phyloP scores from a whole-genome alignment of 2,329 filamentous ascomycete genomes.

The Pseudocercospora ulei region DNA sequence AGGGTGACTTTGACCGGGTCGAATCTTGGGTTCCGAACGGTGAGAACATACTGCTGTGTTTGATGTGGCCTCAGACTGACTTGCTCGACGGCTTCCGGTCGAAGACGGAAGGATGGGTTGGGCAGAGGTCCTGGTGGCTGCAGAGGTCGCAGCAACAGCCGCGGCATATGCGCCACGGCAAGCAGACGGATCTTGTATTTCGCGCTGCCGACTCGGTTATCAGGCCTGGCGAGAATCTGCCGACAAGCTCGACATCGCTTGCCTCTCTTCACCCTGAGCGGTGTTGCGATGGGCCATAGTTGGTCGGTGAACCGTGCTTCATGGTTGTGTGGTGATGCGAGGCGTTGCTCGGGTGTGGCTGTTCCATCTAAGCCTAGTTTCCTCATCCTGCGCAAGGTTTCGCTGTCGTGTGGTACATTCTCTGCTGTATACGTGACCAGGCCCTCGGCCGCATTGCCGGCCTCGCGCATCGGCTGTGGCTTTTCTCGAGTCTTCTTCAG shows the following conservation, averaged over 20 bases:
- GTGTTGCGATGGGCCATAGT: constrained; percentile 68
- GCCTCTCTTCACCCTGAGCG: constrained; percentile 81
- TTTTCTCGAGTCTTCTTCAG: constrained; percentile 59
- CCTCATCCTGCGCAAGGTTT: constrained; percentile 46
- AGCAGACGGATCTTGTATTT: constrained; percentile 89
- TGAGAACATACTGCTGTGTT: constrained; percentile 70
- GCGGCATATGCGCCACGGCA: constrained; percentile 74
- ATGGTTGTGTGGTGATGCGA: constrained; percentile 42
- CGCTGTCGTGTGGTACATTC: constrained; percentile 38
- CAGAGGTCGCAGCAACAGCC: constrained; percentile 58
- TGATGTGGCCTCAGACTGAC: constrained; percentile 35
- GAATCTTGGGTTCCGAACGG: constrained; percentile 88
- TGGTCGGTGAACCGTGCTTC: constrained; percentile 57
- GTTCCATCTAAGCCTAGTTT: constrained; percentile 60
- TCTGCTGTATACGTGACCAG: constrained; percentile 45
- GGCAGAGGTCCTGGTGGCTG: constrained; percentile 30
- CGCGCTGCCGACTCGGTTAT: constrained; percentile 69
- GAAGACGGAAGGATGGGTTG: constrained; percentile 24
- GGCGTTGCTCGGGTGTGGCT: constrained; percentile 45
- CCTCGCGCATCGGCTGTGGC: constrained; percentile 69
- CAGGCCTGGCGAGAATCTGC: constrained; percentile 90
- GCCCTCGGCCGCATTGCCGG: constrained; percentile 60
- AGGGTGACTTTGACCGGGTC: constrained; percentile 79
- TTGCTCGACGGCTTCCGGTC: constrained; percentile 17
- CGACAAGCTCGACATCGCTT: constrained; percentile 89